A percentile compares a stretch with the other conserved stretches of the same genome.
phyloP scores from a whole-genome alignment of 192 early-diverging fungal species.

The Linnemannia schmuckeri region DNA sequence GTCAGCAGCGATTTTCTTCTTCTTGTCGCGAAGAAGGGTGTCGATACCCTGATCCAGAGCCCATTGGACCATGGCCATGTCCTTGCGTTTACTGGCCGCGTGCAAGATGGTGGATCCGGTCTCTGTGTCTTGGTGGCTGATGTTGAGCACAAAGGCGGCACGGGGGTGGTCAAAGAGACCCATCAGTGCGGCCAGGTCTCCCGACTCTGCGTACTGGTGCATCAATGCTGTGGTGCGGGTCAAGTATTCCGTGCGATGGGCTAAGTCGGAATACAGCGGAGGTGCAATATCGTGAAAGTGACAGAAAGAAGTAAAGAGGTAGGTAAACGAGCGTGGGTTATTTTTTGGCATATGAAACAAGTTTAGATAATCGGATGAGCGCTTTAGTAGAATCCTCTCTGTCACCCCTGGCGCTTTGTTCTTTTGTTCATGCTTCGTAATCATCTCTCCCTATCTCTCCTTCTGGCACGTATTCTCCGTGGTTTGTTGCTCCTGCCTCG shows the following conservation, averaged over 20 bases:
- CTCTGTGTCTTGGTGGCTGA: conserved; percentile 74
- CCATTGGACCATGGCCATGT: conserved; percentile 78
- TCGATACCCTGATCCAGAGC: conserved; percentile 82
- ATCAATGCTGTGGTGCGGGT: conserved; percentile 61
- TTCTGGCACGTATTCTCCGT: too few relatives aligned
- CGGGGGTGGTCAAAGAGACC: conserved; percentile 67
- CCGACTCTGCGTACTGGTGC: conserved; percentile 61
- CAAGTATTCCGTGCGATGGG: conserved; percentile 67
- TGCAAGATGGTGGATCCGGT: conserved; percentile 79
- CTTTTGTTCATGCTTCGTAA: not conserved
- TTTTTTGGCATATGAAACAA: not conserved
- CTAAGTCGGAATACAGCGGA: conserved; percentile 26
- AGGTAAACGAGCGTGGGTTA: not conserved
- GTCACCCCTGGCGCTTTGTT: not conserved
- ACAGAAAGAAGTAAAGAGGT: not conserved
- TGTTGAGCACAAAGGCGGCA: conserved; percentile 70
- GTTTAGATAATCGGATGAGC: conserved; percentile 9
- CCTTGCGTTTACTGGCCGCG: conserved; percentile 70
- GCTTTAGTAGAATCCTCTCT: not conserved
- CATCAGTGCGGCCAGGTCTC: conserved; percentile 54
- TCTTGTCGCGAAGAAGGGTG: conserved; percentile 75
- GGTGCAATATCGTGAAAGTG: not conserved
- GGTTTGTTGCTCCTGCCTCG: too few relatives aligned
- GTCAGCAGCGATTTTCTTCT: conserved; percentile 72
- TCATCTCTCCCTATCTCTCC: too few relatives aligned